Evolutionary conservation across 2,329 filamentous ascomycete genomes (phyloP).

Genomic region (Dendrostoma leiphaemia): DNA sequence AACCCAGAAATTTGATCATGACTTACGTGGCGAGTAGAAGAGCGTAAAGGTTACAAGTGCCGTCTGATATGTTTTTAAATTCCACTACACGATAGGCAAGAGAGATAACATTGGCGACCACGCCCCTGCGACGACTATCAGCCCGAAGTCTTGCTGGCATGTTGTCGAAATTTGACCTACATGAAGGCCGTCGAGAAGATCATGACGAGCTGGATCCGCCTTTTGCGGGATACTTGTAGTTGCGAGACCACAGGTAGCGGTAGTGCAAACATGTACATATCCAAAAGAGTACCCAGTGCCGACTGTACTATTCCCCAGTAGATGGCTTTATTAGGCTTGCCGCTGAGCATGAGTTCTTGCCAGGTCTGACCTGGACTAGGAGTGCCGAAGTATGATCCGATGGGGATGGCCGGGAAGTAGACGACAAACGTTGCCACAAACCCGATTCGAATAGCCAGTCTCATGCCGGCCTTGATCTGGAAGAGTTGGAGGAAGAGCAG

Average conservation of each 20-base stretch:
- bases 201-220: slow-evolving; percentile 8
- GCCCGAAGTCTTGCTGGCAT: no score
- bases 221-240: slow-evolving; percentile 5
- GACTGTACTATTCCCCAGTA: slow-evolving; percentile 18
- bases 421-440: not conserved
- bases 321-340: not conserved
- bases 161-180: no score
- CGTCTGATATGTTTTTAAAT: slow-evolving; percentile 6
- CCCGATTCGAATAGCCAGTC: slow-evolving; percentile 4
- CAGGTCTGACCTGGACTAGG: slow-evolving; percentile 15
- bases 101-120: slow-evolving; percentile 16
- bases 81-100: slow-evolving; percentile 16
- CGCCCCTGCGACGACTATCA: slow-evolving; percentile 5
- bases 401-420: slow-evolving; percentile 7
- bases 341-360: slow-evolving; percentile 8
- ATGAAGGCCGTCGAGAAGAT: slow-evolving; percentile 20
- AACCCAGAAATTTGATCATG: no score
- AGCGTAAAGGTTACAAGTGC: slow-evolving; percentile 13
- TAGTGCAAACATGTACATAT: slow-evolving; percentile 22
- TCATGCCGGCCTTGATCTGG: not conserved
- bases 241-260: slow-evolving; percentile 14
- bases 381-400: slow-evolving; percentile 4
- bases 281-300: slow-evolving; percentile 11
- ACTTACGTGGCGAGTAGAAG: slow-evolving; percentile 16
- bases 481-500: slow-evolving; percentile 19